phyloP scores from a whole-genome alignment of 441 rosid species.

The Dalechampia spathulata region DNA sequence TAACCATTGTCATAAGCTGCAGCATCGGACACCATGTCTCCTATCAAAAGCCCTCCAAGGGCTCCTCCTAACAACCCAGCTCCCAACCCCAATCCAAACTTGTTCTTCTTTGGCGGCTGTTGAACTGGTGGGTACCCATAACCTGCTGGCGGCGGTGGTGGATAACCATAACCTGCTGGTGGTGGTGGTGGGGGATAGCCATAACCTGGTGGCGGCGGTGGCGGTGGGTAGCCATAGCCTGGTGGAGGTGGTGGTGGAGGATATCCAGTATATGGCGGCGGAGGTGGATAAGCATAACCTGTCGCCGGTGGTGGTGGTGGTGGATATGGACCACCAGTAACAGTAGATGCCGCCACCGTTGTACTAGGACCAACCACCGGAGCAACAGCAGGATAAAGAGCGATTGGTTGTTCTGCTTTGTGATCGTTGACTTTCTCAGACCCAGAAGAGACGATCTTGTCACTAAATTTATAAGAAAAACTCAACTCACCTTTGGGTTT shows the following conservation, averaged over 20 bases:
- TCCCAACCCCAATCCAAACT: constrained; percentile 55
- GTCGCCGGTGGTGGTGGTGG: constrained; percentile 12
- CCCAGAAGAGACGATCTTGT: constrained; percentile 15
- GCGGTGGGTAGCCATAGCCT: constrained; percentile 27
- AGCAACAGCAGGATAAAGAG: constrained; percentile 27
- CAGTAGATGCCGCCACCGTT: constrained; percentile 15
- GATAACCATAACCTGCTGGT: constrained; percentile 27
- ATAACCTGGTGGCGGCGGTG: constrained; percentile 22
- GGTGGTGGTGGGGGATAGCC: constrained; percentile 22
- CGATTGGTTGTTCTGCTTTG: constrained; percentile 18
- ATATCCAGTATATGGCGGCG: constrained; percentile 27
- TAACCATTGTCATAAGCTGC: too few relatives aligned
- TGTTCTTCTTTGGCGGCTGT: constrained; percentile 32
- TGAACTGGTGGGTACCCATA: constrained; percentile 32
- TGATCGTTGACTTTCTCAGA: neutral
- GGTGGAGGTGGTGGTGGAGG: constrained; percentile 13
- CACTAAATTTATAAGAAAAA: constrained; percentile 50
- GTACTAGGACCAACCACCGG: constrained; percentile 20
- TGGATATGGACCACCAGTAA: constrained; percentile 17
- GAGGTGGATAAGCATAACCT: constrained; percentile 20
- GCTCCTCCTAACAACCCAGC: constrained; percentile 57
- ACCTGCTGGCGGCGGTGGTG: too few relatives aligned
- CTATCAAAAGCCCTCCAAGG: constrained; percentile 52
- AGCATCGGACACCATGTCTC: constrained; percentile 53
- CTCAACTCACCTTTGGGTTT: constrained; percentile 43